Percentiles rank a stretch among this genome's conserved stretches.
Conservation (phyloP, 352 stramenopile species). For the Globisporangium perplexum region DNA sequence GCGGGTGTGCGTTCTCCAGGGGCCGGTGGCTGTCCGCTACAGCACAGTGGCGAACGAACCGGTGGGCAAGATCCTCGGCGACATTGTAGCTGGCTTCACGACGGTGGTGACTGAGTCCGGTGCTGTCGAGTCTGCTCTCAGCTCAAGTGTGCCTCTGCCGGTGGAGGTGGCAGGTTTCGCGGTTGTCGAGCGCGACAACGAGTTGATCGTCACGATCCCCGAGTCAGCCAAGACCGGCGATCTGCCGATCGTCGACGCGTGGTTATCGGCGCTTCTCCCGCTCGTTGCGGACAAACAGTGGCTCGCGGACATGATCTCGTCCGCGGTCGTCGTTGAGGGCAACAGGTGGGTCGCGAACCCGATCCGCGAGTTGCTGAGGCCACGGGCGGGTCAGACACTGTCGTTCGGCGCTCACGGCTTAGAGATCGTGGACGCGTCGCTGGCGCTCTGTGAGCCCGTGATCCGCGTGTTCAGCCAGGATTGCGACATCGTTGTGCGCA, state of each 20-base stretch:
- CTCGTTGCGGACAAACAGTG: conserved; percentile 46
- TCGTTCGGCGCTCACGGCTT: conserved; percentile 25
- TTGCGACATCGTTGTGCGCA: conserved; percentile 47
- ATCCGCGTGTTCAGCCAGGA: too few relatives aligned
- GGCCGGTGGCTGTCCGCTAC: conserved; percentile 75
- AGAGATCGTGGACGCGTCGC: conserved; percentile 28
- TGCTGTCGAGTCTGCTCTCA: too few relatives aligned
- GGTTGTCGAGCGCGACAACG: not conserved
- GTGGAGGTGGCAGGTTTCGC: conserved; percentile 28
- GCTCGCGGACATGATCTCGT: conserved; percentile 50
- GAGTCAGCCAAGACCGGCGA: conserved; percentile 12
- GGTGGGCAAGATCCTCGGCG: conserved; percentile 67
- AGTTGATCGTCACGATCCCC: not conserved
- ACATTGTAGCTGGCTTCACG: conserved; percentile 52
- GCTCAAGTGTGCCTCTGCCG: too few relatives aligned
- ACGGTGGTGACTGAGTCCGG: conserved; percentile 30
- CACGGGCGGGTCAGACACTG: conserved; percentile 40
- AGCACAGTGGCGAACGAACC: conserved; percentile 71
- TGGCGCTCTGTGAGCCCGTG: too few relatives aligned
- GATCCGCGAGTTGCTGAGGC: conserved; percentile 40
- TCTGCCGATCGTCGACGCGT: too few relatives aligned
- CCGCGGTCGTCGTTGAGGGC: conserved; percentile 36
- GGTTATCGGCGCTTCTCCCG: too few relatives aligned
- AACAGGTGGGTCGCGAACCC: conserved; percentile 73
- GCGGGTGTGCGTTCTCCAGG: conserved; percentile 82